These are phyloP conservation scores for Xylaria acuta DNA, from an alignment of 495 filamentous ascomycete species.

Conservation along the genomic window DNA sequence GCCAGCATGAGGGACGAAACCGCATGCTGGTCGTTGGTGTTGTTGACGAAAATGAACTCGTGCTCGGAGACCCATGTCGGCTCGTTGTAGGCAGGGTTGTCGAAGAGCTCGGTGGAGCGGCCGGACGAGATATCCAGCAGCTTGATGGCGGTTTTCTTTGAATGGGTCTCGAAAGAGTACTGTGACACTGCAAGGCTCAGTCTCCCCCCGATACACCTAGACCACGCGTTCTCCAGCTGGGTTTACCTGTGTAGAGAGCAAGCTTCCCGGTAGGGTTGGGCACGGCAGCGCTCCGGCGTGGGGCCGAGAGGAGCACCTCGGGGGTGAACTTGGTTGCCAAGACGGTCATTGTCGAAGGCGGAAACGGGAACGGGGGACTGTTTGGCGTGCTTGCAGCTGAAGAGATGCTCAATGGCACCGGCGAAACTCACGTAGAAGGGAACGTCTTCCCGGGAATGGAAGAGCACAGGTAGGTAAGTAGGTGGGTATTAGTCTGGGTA, in stretches of 20 bases:
- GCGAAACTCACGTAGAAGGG: background rate
- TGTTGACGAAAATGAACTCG: conserved; percentile 71
- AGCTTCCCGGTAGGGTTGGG: conserved; percentile 75
- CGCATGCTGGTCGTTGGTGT: conserved; percentile 61
- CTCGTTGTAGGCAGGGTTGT: conserved; percentile 67
- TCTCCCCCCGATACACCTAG: background rate
- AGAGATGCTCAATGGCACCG: background rate
- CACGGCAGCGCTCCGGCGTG: conserved; percentile 75
- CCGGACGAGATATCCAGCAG: conserved; percentile 75
- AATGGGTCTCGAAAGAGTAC: conserved; percentile 84
- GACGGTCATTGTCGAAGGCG: conserved; percentile 61
- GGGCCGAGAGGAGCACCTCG: conserved; percentile 83
- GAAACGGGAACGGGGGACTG: background rate
- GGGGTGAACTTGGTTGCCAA: conserved; percentile 75
- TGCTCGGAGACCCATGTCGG: conserved; percentile 77
- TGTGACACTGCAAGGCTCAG: conserved; percentile 54
- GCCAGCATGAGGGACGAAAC: conserved; percentile 68
- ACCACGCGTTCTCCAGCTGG: background rate
- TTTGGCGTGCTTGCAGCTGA: background rate
- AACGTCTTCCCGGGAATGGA: background rate
- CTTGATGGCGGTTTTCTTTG: conserved; percentile 74
- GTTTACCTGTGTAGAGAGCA: conserved; percentile 68
- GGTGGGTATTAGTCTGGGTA: background rate
- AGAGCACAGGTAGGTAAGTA: background rate
- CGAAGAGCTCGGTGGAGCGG: conserved; percentile 68